Evolutionary conservation across 768 basidiomycete species (phyloP).

Genomic region (Leccinum uliginosum): DNA sequence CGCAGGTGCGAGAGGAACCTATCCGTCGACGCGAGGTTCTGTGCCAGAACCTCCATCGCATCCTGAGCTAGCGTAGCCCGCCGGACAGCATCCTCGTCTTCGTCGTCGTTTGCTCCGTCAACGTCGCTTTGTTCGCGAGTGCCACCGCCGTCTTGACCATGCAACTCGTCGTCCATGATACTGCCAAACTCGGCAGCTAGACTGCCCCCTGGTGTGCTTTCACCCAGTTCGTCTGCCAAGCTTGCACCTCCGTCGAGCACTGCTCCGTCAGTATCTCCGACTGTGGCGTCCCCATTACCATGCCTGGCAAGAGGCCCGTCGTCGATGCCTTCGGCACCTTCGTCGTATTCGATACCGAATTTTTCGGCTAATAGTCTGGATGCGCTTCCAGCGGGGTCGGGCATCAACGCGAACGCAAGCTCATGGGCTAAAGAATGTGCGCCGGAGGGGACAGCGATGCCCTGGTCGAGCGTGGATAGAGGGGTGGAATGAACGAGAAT

Average conservation of each 20-base stretch:
- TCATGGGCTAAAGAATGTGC: conserved; percentile 79
- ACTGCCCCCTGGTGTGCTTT: conserved; percentile 12
- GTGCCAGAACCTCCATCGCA: conserved; percentile 67
- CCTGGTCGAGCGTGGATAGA: conserved; percentile 31
- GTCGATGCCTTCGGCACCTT: conserved; percentile 79
- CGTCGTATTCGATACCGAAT: conserved; percentile 86
- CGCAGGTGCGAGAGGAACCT: conserved; percentile 72
- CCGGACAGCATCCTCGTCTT: conserved; percentile 25
- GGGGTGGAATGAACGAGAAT: conserved; percentile 23
- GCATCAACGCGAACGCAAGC: conserved; percentile 82
- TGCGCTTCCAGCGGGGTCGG: conserved; percentile 67
- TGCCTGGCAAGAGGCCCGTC: conserved; percentile 23
- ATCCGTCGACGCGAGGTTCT: conserved; percentile 73
- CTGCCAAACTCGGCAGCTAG: conserved; percentile 24
- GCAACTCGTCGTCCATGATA: conserved; percentile 17
- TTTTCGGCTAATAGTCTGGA: conserved; percentile 82
- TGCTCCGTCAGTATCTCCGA: conserved; percentile 30
- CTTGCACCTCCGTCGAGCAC: conserved; percentile 29
- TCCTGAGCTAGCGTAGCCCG: conserved; percentile 38
- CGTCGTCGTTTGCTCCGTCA: conserved; percentile 21
- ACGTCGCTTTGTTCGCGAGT: conserved; percentile 9
- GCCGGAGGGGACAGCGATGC: conserved; percentile 27
- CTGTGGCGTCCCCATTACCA: conserved; percentile 24
- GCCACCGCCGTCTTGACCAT: conserved; percentile 8
- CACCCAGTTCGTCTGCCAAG: conserved; percentile 42